phyloP scores from a whole-genome alignment of 2,329 filamentous ascomycete species.

The Cercospora sesami region DNA sequence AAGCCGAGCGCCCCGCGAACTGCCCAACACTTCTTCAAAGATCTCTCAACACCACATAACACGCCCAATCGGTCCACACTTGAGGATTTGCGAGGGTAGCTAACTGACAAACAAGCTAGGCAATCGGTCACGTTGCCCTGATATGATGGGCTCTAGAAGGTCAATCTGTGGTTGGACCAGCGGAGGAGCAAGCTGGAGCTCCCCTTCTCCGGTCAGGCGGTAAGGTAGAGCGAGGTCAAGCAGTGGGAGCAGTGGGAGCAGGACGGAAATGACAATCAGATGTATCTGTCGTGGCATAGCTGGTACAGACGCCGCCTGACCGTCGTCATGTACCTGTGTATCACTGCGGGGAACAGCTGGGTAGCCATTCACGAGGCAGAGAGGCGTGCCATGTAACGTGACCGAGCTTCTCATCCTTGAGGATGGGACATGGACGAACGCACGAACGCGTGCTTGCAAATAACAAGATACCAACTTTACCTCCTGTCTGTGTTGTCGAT shows the following conservation, averaged over 20 bases:
- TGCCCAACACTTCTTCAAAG: background rate
- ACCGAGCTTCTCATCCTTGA: slow-evolving; percentile 10
- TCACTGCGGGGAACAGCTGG: slow-evolving; percentile 12
- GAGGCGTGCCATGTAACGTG: slow-evolving; percentile 17
- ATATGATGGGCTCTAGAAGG: background rate
- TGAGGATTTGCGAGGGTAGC: slow-evolving; percentile 6
- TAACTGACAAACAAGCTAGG: slow-evolving; percentile 6
- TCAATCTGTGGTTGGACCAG: slow-evolving; percentile 5
- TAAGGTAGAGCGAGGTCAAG: slow-evolving; percentile 2
- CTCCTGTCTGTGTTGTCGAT: background rate
- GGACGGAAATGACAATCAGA: slow-evolving; percentile 5
- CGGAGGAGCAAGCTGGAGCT: slow-evolving; percentile 18
- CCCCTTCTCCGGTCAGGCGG: slow-evolving; percentile 1
- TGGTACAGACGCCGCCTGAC: slow-evolving; percentile 18
- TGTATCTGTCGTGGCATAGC: slow-evolving; percentile 6
- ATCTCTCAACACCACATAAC: slow-evolving; percentile 6
- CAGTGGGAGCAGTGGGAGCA: slow-evolving; percentile 5
- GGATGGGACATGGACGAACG: slow-evolving; percentile 1
- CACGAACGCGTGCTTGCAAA: background rate
- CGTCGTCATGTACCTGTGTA: slow-evolving; percentile 22
- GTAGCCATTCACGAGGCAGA: slow-evolving; percentile 14
- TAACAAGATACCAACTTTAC: background rate
- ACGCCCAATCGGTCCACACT: background rate
- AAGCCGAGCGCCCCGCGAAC: slow-evolving; percentile 16
- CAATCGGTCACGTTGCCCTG: slow-evolving; percentile 17